These are phyloP conservation scores for Lasiodiplodia sp. DNA, from an alignment of 2,329 filamentous ascomycete species.

Conservation along the genomic window DNA sequence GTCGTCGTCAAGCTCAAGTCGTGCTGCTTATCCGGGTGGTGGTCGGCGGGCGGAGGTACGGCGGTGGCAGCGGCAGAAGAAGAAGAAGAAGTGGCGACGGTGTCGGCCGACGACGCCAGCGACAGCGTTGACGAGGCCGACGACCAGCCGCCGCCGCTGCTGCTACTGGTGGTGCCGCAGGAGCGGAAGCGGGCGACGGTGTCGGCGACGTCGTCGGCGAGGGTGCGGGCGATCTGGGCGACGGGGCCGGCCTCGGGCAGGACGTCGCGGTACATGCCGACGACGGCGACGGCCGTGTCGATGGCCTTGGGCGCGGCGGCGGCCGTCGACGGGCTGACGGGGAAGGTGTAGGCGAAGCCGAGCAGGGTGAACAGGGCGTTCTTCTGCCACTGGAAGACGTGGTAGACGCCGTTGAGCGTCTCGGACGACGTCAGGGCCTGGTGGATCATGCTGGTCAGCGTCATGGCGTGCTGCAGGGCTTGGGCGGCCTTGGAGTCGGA, in stretches of 20 bases:
- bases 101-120: too few species aligned
- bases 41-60: too few species aligned
- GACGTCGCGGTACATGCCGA: slow-evolving; percentile 39
- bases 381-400: slow-evolving; percentile 55
- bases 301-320: slow-evolving; percentile 44
- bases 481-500: slow-evolving; percentile 33
- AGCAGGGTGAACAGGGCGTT: slow-evolving; percentile 51
- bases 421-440: slow-evolving; percentile 34
- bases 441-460: slow-evolving; percentile 35
- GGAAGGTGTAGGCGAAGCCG: slow-evolving; percentile 52
- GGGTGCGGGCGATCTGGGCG: neutral
- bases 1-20: neutral
- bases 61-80: neutral
- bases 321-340: slow-evolving; percentile 39
- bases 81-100: neutral
- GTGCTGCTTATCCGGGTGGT: neutral
- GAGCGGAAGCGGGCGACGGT: slow-evolving; percentile 6
- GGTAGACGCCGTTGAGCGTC: slow-evolving; percentile 45
- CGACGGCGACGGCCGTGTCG: slow-evolving; percentile 45
- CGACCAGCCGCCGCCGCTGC: neutral
- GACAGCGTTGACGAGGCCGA: neutral
- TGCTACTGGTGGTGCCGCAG: too few species aligned
- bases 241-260: slow-evolving; percentile 11
- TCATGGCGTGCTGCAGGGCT: slow-evolving; percentile 37
- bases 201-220: slow-evolving; percentile 6